Conservation (phyloP, 1,284 basidiomycete species). For the Spongiforma sp. region DNA sequence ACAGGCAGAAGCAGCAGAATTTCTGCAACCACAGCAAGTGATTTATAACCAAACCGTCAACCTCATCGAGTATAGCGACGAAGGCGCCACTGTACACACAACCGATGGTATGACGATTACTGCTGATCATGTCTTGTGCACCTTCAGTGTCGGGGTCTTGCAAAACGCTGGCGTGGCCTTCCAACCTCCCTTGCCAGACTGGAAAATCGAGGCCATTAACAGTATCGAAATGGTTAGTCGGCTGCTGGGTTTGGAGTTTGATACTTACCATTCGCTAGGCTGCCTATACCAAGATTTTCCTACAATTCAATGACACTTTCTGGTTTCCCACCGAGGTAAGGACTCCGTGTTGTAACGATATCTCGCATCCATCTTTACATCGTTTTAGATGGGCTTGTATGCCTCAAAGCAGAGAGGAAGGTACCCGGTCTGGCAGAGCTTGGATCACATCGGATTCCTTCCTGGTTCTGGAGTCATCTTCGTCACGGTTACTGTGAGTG, state of each 20-base stretch:
- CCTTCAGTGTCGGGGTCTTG: slow-evolving; percentile 67
- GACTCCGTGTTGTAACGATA: neutral
- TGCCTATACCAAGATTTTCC: slow-evolving; percentile 75
- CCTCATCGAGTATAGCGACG: slow-evolving; percentile 50
- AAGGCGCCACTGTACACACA: slow-evolving; percentile 52
- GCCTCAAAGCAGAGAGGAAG: slow-evolving; percentile 66
- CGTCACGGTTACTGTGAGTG: slow-evolving; percentile 65
- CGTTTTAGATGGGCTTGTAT: slow-evolving; percentile 61
- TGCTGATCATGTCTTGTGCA: slow-evolving; percentile 63
- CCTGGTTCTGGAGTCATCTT: slow-evolving; percentile 67
- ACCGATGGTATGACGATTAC: slow-evolving; percentile 48
- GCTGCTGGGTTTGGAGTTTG: neutral
- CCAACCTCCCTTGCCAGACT: slow-evolving; percentile 60
- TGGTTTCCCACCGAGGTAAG: slow-evolving; percentile 72
- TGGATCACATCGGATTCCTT: slow-evolving; percentile 64
- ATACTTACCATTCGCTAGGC: slow-evolving; percentile 36
- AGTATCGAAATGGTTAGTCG: slow-evolving; percentile 64
- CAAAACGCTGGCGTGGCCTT: slow-evolving; percentile 67
- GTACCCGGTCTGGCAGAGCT: slow-evolving; percentile 74
- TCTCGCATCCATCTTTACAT: neutral
- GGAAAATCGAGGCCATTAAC: slow-evolving; percentile 70
- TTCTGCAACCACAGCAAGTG: slow-evolving; percentile 51
- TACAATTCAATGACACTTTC: slow-evolving; percentile 68
- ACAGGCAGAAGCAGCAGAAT: slow-evolving; percentile 58
- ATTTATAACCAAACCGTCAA: slow-evolving; percentile 59